A percentile compares a stretch with the other conserved stretches of the same genome.
Evolutionary conservation across 2,329 filamentous ascomycete species (phyloP).

Genomic region (Rhinocladiella mackenziei): DNA sequence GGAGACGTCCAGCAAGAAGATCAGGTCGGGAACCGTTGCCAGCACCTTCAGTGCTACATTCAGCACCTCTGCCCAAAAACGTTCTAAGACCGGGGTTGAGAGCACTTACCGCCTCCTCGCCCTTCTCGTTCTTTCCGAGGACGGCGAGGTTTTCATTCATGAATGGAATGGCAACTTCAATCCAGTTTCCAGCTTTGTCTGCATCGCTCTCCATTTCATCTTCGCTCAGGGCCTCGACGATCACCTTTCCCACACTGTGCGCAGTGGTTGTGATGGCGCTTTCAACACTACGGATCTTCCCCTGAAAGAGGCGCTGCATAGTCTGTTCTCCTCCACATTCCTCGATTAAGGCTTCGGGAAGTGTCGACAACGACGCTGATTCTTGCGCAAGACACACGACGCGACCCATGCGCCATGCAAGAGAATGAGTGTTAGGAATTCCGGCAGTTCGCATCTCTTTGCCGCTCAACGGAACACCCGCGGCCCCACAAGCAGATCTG

Average conservation of each 20-base stretch:
- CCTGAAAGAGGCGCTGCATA: constrained; percentile 54
- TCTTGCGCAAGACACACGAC: constrained; percentile 47
- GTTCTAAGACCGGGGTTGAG: too few relatives aligned
- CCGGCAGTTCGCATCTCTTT: constrained; percentile 36
- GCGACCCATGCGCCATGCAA: constrained; percentile 54
- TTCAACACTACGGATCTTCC: constrained; percentile 55
- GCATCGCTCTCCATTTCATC: constrained; percentile 25
- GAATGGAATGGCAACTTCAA: constrained; percentile 62
- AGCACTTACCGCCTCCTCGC: constrained; percentile 34
- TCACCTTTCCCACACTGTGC: constrained; percentile 55
- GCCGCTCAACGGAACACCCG: constrained; percentile 39
- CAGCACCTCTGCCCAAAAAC: constrained; percentile 37
- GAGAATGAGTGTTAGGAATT: constrained; percentile 42
- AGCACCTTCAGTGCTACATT: constrained; percentile 40
- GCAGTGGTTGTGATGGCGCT: constrained; percentile 54
- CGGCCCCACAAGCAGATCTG: constrained; percentile 39
- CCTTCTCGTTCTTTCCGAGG: constrained; percentile 1
- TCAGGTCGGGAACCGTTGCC: constrained; percentile 55
- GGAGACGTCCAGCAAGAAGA: constrained; percentile 51
- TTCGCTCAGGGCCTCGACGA: constrained; percentile 47
- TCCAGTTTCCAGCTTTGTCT: constrained; percentile 35
- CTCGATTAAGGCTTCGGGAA: constrained; percentile 56
- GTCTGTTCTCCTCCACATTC: constrained; percentile 32
- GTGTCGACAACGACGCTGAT: constrained; percentile 42
- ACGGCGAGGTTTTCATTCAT: constrained; percentile 62